Conservation (phyloP, 2,329 filamentous ascomycete species). For the Allantophomopsis lycopodina region DNA sequence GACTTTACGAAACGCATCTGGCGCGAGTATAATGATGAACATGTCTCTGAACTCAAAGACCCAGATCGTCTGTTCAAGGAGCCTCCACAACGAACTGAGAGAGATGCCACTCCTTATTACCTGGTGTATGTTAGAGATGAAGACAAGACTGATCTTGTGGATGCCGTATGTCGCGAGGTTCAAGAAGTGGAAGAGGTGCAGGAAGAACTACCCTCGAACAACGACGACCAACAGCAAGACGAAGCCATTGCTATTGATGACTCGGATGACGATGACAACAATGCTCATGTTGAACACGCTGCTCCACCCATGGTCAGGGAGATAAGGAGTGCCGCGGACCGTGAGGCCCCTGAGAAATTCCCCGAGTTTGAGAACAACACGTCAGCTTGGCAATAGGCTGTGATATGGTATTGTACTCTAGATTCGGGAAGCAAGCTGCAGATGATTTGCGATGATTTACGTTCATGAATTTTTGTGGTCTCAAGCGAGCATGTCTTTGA, state of each 20-base stretch:
- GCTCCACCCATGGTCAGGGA: neutral
- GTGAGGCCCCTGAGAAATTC: no score
- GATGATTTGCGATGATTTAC: no score
- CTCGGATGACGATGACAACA: neutral
- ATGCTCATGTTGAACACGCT: neutral
- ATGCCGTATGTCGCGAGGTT: constrained; percentile 36
- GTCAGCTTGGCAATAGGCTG: no score
- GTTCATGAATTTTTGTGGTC: no score
- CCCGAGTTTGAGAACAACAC: no score
- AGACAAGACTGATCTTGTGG: constrained; percentile 41
- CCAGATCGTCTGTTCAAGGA: constrained; percentile 33
- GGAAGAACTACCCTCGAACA: neutral
- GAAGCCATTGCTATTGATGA: neutral
- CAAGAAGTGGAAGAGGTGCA: constrained; percentile 3
- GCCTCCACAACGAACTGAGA: constrained; percentile 3
- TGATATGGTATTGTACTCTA: no score
- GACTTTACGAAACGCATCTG: constrained; percentile 74
- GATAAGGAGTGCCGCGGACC: no score
- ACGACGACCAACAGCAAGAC: neutral
- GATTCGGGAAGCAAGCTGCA: no score
- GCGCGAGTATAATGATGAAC: constrained; percentile 89
- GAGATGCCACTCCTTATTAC: constrained; percentile 66
- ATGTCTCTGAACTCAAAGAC: constrained; percentile 45
- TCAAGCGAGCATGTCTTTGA: no score
- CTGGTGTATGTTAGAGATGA: constrained; percentile 69